phyloP scores from a whole-genome alignment of 257 asterid genomes.

The Penstemon newberryi region DNA sequence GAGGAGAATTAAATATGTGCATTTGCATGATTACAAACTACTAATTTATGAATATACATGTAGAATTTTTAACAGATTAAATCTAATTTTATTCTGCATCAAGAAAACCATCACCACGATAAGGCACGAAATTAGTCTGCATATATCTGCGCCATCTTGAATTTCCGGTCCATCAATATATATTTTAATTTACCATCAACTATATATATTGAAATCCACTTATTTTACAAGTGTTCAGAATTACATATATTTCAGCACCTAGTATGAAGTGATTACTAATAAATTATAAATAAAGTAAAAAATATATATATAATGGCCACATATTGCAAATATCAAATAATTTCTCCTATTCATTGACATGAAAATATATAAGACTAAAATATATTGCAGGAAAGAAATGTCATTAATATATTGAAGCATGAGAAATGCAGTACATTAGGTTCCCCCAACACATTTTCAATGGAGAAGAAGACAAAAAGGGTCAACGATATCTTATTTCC shows the following conservation, averaged over 20 bases:
- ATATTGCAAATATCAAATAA: background rate
- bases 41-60: too few relatives aligned
- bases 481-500: slow-evolving; percentile 4
- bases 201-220: background rate
- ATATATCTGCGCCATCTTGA: too few relatives aligned
- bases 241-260: background rate
- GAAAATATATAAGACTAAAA: background rate
- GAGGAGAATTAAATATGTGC: slow-evolving; percentile 21
- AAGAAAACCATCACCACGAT: too few relatives aligned
- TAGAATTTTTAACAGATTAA: too few relatives aligned
- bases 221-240: background rate
- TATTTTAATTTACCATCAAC: background rate
- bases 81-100: too few relatives aligned
- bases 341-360: background rate
- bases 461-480: background rate
- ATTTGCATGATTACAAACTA: background rate
- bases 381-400: background rate
- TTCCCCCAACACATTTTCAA: background rate
- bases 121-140: too few relatives aligned
- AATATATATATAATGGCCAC: background rate
- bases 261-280: background rate
- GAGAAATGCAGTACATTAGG: background rate
- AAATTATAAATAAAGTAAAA: background rate
- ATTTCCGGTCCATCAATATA: too few relatives aligned
- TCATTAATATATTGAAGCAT: slow-evolving; percentile 6